Evolutionary conservation across 1,284 basidiomycete species (phyloP).

Genomic region (Trametes sp.): DNA sequence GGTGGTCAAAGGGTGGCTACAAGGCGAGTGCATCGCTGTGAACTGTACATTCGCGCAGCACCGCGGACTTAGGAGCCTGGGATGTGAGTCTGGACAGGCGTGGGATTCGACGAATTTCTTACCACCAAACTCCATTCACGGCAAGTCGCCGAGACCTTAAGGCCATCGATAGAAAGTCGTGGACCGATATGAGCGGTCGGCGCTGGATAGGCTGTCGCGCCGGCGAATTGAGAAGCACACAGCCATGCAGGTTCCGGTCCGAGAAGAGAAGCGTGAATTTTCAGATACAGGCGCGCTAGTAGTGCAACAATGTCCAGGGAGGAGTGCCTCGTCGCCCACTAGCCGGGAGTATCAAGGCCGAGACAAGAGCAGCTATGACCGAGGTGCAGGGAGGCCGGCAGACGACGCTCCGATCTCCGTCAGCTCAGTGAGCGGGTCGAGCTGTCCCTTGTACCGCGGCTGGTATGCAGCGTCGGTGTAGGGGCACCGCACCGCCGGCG

Average conservation of each 20-base stretch:
- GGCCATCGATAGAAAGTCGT: neutral
- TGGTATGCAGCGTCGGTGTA: constrained; percentile 93
- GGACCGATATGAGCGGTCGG: neutral
- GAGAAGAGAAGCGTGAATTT: neutral
- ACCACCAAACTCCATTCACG: neutral
- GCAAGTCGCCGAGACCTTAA: neutral
- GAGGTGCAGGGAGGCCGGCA: constrained; percentile 76
- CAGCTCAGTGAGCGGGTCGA: constrained; percentile 74
- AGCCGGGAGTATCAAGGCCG: constrained; percentile 1
- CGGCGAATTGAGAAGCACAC: neutral
- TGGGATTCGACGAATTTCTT: neutral
- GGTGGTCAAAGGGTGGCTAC: neutral
- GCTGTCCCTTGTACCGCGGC: constrained; percentile 84
- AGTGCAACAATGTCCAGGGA: constrained; percentile 27
- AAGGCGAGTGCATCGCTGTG: neutral
- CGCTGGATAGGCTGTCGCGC: neutral
- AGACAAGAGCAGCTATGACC: constrained; percentile 35
- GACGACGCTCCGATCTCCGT: constrained; percentile 79
- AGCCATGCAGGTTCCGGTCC: neutral
- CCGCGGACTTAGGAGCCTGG: neutral
- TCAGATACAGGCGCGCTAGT: constrained; percentile 24
- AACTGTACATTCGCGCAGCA: neutral
- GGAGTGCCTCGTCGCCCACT: constrained; percentile 5
- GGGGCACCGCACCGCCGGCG: constrained; percentile 83
- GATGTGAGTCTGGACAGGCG: neutral